Evolutionary conservation across 2,329 filamentous ascomycete species (phyloP), one percentile per base, ranked within the genome.

Genomic region (Myriosclerotinia scirpicola): DNA sequence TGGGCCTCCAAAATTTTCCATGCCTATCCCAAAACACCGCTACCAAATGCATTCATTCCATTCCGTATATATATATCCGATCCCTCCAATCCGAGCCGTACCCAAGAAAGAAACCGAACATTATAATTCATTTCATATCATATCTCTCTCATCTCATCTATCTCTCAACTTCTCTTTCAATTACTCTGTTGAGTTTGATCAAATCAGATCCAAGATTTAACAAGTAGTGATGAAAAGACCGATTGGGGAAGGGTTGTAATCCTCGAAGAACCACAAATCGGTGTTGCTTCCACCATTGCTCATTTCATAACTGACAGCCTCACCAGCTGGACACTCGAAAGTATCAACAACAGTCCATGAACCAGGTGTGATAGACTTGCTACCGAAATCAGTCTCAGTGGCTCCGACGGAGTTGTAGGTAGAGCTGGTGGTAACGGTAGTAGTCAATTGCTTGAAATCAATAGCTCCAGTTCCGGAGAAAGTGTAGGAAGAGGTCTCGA

Each of bases 211-310:
- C 38, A 30, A 26, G n/a, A 59, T 46, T 64, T 68, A 71, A 40
- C 68, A 72, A 1, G 58, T 30, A 3, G 69, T 71, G 30, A 81
- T 76, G 68, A 76, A 80, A 68, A 81, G 67, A 15, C 79, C 79
- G 54, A 81, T 74, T n/a, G 80, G 78, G 48, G 76, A 77, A 6
- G 79, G 79, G 72, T 87, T 88, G 71, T 79, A 88, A 74, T 90
- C 86, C 78, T 91, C 82, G 78, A 90, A 88, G 77, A 83, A 90
- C 66, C 83, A 77, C 50, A 90, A 76, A 58, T 79, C 74, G 50
- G 85, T 85, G 69, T 78, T 78, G 7, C 78, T 78, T 54, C 80
- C 78, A 56, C 78, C 81, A 15, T 38, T 30, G 17, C 26, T 64
- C 71, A 90, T 80, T 78, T 85, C 79, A 71, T 82, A 84, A 2